Evolutionary conservation across 495 filamentous ascomycete genomes (phyloP).

Genomic region (Tuber melanosporum): DNA sequence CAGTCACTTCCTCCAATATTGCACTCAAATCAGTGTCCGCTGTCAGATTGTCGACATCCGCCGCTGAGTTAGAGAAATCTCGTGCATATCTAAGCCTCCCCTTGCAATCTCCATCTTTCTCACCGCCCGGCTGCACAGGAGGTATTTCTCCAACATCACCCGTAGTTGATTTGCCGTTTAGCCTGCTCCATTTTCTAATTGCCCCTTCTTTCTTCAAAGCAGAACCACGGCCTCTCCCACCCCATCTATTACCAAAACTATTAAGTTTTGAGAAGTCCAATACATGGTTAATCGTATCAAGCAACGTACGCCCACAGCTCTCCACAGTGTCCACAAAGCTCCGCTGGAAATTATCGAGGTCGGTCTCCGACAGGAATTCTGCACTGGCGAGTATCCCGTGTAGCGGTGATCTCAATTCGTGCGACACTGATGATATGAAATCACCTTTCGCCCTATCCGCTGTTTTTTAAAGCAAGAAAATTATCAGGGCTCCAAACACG

Average conservation of each 20-base stretch:
- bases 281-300: constrained; percentile 75
- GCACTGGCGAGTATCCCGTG: constrained; percentile 68
- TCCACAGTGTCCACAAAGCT: constrained; percentile 68
- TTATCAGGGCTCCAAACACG: constrained; percentile 9
- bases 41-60: constrained; percentile 36
- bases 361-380: constrained; percentile 59
- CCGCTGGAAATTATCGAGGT: constrained; percentile 51
- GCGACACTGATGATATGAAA: constrained; percentile 65
- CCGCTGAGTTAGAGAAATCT: constrained; percentile 4
- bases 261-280: constrained; percentile 69
- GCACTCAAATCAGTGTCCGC: constrained; percentile 47
- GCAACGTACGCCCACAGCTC: constrained; percentile 64
- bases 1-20: constrained; percentile 55
- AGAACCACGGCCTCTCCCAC: constrained; percentile 14
- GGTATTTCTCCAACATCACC: not conserved
- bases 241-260: constrained; percentile 40
- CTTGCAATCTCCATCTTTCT: constrained; percentile 12
- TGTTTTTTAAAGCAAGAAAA: constrained; percentile 16
- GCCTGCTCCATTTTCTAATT: constrained; percentile 18
- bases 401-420: constrained; percentile 71
- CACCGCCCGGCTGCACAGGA: not conserved
- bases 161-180: constrained; percentile 11
- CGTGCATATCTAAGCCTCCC: constrained; percentile 11
- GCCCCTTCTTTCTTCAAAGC: constrained; percentile 25
- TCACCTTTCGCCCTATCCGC: constrained; percentile 58